Evolutionary conservation across 208 protist genomes (phyloP).

Genomic region (Trypanosoma grayi): DNA sequence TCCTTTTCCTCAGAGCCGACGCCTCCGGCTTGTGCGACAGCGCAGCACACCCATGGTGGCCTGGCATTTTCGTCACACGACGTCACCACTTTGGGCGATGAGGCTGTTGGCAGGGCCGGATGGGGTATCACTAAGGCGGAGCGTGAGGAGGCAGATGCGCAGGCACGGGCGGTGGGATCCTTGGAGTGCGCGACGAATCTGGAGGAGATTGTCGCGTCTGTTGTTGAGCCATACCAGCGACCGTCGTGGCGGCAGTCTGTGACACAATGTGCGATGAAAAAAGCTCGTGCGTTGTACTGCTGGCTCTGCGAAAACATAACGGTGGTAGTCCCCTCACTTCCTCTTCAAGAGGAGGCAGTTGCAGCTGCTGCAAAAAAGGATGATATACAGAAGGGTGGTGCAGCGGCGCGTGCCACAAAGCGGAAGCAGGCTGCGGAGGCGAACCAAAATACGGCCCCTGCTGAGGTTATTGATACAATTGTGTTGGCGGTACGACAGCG

Average conservation of each 20-base stretch:
- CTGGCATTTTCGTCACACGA: background rate
- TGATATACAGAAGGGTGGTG: constrained; percentile 2
- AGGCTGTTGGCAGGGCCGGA: constrained; percentile 30
- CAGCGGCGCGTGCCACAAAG: constrained; percentile 8
- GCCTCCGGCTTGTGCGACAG: background rate
- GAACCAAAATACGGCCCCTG: constrained; percentile 9
- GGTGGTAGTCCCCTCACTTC: constrained; percentile 8
- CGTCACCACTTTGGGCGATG: background rate
- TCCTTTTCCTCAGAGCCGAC: background rate
- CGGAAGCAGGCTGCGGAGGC: constrained; percentile 11
- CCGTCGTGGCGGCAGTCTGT: constrained; percentile 66
- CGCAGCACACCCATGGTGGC: no score
- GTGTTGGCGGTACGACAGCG: constrained; percentile 39
- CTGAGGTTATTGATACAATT: constrained; percentile 26
- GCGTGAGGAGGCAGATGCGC: constrained; percentile 38
- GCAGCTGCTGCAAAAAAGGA: constrained; percentile 11
- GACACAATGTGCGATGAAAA: constrained; percentile 54
- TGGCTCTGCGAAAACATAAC: constrained; percentile 68
- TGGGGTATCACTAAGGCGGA: constrained; percentile 47
- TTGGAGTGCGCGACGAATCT: constrained; percentile 17
- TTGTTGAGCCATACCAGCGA: constrained; percentile 39
- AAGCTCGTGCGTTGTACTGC: constrained; percentile 53
- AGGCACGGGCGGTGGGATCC: constrained; percentile 22
- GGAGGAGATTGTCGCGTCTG: constrained; percentile 19
- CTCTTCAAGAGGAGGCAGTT: background rate